Percentiles rank a stretch among this genome's conserved stretches.
Evolutionary conservation across 768 basidiomycete species (phyloP).

Genomic region (Xanthoconium purpureum): DNA sequence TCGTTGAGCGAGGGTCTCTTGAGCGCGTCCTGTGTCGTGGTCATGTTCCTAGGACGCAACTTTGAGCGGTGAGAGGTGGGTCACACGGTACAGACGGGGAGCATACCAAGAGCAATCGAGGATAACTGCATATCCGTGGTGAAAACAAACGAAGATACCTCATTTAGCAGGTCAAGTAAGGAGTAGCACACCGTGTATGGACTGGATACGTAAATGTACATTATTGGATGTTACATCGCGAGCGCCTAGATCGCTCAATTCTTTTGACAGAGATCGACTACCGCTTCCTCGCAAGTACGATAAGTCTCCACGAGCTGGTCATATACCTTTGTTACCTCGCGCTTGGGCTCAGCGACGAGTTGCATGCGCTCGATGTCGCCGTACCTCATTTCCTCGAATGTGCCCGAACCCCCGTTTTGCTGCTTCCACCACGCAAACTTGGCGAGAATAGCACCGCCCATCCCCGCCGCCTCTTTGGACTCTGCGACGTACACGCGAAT

Average conservation of each 20-base stretch:
- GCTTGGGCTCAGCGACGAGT: conserved; percentile 4
- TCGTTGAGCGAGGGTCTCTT: conserved; percentile 7
- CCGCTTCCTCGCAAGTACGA: conserved; percentile 4
- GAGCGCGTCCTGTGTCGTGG: neutral
- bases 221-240: too few species aligned
- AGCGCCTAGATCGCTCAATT: too few species aligned
- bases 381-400: conserved; percentile 6
- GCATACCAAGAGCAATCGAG: neutral
- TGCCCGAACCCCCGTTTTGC: neutral
- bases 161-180: neutral
- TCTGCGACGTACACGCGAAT: conserved; percentile 6
- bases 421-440: conserved; percentile 11
- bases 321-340: neutral
- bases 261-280: neutral
- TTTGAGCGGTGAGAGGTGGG: neutral
- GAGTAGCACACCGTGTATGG: neutral
- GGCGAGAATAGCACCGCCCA: conserved; percentile 5
- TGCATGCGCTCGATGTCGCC: conserved; percentile 2
- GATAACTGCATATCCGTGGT: conserved; percentile 5
- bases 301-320: conserved; percentile 3
- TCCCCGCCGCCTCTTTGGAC: conserved; percentile 7
- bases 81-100: neutral
- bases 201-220: neutral
- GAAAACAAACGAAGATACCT: conserved; percentile 11
- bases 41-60: neutral